A percentile compares a stretch with the other conserved stretches of the same genome.
Conservation (phyloP, 2,329 filamentous ascomycete species). For the Fragosphaeria purpurea region DNA sequence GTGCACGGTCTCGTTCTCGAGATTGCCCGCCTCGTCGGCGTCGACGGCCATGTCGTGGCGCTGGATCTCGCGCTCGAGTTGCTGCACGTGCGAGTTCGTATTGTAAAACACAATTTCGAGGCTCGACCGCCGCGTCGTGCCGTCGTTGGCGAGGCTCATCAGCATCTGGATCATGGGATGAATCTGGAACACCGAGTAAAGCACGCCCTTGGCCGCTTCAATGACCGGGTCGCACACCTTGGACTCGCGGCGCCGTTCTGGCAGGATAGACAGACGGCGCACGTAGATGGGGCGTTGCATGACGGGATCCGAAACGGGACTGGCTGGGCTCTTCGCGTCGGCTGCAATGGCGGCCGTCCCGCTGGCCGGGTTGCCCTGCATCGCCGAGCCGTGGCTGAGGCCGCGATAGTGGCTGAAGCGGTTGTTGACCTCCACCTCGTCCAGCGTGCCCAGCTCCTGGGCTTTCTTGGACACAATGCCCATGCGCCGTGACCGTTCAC, state of each 20-base stretch:
- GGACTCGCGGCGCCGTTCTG: conserved; percentile 53
- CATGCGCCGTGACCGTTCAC: conserved; percentile 46
- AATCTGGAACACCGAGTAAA: conserved; percentile 58
- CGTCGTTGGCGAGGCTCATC: conserved; percentile 51
- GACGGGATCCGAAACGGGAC: conserved; percentile 44
- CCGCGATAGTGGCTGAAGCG: conserved; percentile 58
- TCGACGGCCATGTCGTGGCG: conserved; percentile 45
- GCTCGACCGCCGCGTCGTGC: conserved; percentile 50
- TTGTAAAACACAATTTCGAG: conserved; percentile 60
- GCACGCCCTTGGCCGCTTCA: conserved; percentile 55
- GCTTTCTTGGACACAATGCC: conserved; percentile 51
- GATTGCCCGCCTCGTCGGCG: conserved; percentile 27
- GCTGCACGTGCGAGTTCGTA: conserved; percentile 55
- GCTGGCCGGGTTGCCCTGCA: conserved; percentile 39
- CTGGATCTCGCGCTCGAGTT: conserved; percentile 55
- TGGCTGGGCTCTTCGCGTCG: conserved; percentile 41
- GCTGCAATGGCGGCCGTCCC: conserved; percentile 13
- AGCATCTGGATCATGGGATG: conserved; percentile 59
- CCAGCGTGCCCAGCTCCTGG: conserved; percentile 51
- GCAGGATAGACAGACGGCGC: conserved; percentile 51
- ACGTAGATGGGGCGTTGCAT: conserved; percentile 53
- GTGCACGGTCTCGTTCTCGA: conserved; percentile 54
- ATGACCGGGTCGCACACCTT: conserved; percentile 50
- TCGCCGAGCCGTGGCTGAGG: conserved; percentile 58
- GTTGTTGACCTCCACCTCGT: conserved; percentile 52